Percentiles rank a stretch among this genome's conserved stretches.
Evolutionary conservation across 1,284 basidiomycete genomes (phyloP).

Genomic region (Irpex lacteus): DNA sequence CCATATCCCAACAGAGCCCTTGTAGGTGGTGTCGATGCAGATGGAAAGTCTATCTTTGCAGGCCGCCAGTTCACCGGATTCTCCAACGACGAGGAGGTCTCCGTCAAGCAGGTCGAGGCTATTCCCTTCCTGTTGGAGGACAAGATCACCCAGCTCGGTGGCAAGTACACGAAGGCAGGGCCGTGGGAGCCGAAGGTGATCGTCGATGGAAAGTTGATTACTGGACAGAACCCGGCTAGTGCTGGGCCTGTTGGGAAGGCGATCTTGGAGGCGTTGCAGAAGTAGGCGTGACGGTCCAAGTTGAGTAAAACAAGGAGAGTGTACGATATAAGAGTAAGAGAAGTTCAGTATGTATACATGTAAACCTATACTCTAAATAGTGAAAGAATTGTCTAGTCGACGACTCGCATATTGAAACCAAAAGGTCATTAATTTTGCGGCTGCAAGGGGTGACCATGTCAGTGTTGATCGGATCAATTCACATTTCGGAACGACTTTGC

Average conservation of each 20-base stretch:
- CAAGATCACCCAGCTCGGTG: slow-evolving; percentile 60
- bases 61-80: slow-evolving; percentile 65
- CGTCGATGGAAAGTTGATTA: slow-evolving; percentile 45
- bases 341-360: no score
- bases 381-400: no score
- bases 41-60: slow-evolving; percentile 62
- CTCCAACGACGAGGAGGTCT: slow-evolving; percentile 43
- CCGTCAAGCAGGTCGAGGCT: slow-evolving; percentile 24
- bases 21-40: slow-evolving; percentile 48
- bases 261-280: slow-evolving; percentile 35
- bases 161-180: slow-evolving; percentile 54
- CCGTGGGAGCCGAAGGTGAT: slow-evolving; percentile 53
- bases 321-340: no score
- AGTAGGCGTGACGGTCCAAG: not conserved
- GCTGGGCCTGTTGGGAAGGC: slow-evolving; percentile 49
- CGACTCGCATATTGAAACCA: no score
- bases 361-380: no score
- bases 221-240: slow-evolving; percentile 76
- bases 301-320: no score
- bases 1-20: slow-evolving; percentile 35
- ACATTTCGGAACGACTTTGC: no score
- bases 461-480: no score
- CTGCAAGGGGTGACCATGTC: no score
- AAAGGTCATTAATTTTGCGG: no score
- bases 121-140: slow-evolving; percentile 74